Evolutionary conservation across 2,329 filamentous ascomycete species (phyloP).

Genomic region (Monilinia laxa): DNA sequence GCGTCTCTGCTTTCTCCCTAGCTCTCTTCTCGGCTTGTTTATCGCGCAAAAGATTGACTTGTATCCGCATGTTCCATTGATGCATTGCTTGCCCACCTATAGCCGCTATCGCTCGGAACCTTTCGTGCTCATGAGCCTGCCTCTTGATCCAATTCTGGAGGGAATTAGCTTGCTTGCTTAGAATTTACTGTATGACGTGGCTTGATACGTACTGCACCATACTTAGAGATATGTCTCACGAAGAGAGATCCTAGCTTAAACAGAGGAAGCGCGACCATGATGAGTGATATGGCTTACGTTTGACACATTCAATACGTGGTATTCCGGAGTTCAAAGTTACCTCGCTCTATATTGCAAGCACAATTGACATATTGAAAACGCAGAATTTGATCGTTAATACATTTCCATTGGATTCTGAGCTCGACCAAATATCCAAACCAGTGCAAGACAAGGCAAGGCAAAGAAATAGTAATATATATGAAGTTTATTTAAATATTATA

Average conservation of each 20-base stretch:
- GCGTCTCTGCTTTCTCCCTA: slow-evolving; percentile 61
- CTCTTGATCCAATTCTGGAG: slow-evolving; percentile 63
- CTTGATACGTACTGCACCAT: slow-evolving; percentile 58
- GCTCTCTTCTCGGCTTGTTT: slow-evolving; percentile 56
- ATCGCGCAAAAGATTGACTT: slow-evolving; percentile 59
- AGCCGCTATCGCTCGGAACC: slow-evolving; percentile 60
- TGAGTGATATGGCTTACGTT: slow-evolving; percentile 14
- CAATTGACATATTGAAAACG: background rate
- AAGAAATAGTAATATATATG: no score
- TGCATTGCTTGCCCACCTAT: slow-evolving; percentile 63
- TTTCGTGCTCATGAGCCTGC: slow-evolving; percentile 63
- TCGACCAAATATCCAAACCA: no score
- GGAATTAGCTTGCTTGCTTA: slow-evolving; percentile 24
- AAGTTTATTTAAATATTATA: no score
- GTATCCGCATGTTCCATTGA: slow-evolving; percentile 65
- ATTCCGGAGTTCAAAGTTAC: background rate
- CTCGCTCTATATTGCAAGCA: slow-evolving; percentile 1
- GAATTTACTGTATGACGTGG: background rate
- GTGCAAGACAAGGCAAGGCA: no score
- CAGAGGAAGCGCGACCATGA: slow-evolving; percentile 64
- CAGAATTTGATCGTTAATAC: background rate
- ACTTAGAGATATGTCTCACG: slow-evolving; percentile 65
- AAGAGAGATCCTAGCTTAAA: slow-evolving; percentile 67
- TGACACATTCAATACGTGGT: background rate
- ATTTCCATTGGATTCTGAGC: background rate